A percentile compares a stretch with the other conserved stretches of the same genome.
Evolutionary conservation across 2,329 filamentous ascomycete genomes (phyloP).

Genomic region (Ambrosiella xylebori): DNA sequence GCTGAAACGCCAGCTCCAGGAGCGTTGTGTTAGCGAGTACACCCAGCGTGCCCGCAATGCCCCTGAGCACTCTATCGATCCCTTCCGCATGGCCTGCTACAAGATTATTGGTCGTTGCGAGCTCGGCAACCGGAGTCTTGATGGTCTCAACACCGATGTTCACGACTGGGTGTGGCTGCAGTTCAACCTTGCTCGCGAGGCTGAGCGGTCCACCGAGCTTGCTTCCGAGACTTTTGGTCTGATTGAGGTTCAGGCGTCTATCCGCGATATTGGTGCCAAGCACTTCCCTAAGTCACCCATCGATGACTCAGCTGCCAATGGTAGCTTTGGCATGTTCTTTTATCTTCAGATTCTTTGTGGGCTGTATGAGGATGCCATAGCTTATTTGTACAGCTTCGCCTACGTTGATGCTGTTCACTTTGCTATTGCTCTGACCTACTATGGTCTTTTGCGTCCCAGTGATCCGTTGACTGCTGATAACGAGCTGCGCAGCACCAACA

Average conservation of each 20-base stretch:
- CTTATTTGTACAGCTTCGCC: slow-evolving; percentile 79
- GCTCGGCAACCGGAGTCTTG: slow-evolving; percentile 44
- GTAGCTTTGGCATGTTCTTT: slow-evolving; percentile 79
- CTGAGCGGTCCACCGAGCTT: slow-evolving; percentile 44
- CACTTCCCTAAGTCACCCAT: slow-evolving; percentile 70
- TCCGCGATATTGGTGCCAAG: slow-evolving; percentile 75
- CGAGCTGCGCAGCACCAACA: slow-evolving; percentile 50
- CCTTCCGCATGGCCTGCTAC: slow-evolving; percentile 93
- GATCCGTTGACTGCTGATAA: slow-evolving; percentile 60
- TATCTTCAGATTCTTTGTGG: slow-evolving; percentile 80
- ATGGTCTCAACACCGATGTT: slow-evolving; percentile 45
- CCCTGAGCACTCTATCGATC: slow-evolving; percentile 74
- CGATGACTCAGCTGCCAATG: slow-evolving; percentile 44
- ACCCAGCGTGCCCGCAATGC: slow-evolving; percentile 69
- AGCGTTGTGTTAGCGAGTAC: slow-evolving; percentile 80
- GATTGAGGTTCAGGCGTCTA: slow-evolving; percentile 55
- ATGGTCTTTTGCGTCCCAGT: slow-evolving; percentile 73
- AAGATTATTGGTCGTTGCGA: slow-evolving; percentile 81
- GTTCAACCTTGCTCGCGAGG: slow-evolving; percentile 50
- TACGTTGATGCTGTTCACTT: slow-evolving; percentile 93
- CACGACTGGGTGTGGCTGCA: slow-evolving; percentile 60
- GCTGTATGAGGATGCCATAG: slow-evolving; percentile 84
- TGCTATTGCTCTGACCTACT: slow-evolving; percentile 73
- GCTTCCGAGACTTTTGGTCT: slow-evolving; percentile 49
- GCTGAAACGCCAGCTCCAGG: slow-evolving; percentile 61